Evolutionary conservation across 208 protist species (phyloP), one percentile per base, ranked within the genome.

Genomic region (Kentomonas sorsogonicus): DNA sequence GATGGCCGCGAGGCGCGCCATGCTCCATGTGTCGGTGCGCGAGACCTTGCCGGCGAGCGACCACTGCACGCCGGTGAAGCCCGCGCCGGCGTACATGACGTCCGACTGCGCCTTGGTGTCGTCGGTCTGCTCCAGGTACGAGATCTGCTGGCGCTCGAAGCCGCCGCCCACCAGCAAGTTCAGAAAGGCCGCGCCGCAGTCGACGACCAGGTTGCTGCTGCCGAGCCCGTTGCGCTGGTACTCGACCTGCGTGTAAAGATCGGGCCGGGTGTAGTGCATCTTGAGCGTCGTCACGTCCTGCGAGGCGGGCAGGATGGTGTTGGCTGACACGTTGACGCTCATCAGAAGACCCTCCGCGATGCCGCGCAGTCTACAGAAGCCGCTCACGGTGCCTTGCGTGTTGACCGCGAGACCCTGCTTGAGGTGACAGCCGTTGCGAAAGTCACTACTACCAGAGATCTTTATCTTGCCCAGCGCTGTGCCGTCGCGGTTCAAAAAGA

Each of bases 141-240:
- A 90, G 5, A 91, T 67, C 46, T 83, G 75, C 67, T 86, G 83
- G 23, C 83, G 72, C 74, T 91, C 83, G 63, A 90, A 88, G 15
- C 87, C 87, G 1, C 78, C 87, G 23, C 87, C 87, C 18, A 74
- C 66, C 20, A 94, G 64, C 30, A 91, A 56, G 70, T 94, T 91
- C 38, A 89, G 80, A 53, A 91, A 94, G 9, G 74, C 83, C 23
- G 78, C 83, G 56, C 87, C 87, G 34, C 72, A 86, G 66, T 91
- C 83, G 11, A 94, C 73, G n/a, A 87, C 60, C 5, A 90, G 66
- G 51, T 91, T 83, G 67, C 81, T 94, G 59, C 83, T 91, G 18
- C 87, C 87, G 33, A 94, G 72, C 30, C 83, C 82, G 58, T 94
- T 94, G 38, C 81, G 77, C 65, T 91, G 83, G 44, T 87, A 89